phyloP scores from a whole-genome alignment of 441 rosid species.

The Aquilaria agallochum region DNA sequence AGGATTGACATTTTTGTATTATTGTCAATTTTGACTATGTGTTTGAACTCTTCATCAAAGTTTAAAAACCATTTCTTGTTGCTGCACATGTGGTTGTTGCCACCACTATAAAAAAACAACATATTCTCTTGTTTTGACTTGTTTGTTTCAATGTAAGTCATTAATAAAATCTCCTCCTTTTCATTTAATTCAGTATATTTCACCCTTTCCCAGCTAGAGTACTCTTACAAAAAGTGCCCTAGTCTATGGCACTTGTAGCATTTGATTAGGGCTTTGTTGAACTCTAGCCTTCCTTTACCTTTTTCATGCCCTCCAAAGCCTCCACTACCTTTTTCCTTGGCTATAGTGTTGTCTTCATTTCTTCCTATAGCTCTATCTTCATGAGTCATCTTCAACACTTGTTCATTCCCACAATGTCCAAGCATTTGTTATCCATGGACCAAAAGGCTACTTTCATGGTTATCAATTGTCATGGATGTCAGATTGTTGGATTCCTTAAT shows the following conservation, averaged over 20 bases:
- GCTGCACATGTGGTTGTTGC: too few relatives aligned
- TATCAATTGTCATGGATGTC: too few relatives aligned
- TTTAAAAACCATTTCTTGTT: too few relatives aligned
- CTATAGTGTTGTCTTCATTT: not conserved
- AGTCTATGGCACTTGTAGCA: slow-evolving; percentile 16
- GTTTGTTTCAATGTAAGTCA: too few relatives aligned
- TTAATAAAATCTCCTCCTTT: not conserved
- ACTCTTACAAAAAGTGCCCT: slow-evolving; percentile 11
- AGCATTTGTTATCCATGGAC: too few relatives aligned
- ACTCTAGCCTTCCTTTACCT: not conserved
- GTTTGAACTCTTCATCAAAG: not conserved
- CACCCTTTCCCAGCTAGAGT: not conserved
- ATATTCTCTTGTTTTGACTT: too few relatives aligned
- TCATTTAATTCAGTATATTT: not conserved
- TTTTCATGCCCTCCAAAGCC: slow-evolving; percentile 14
- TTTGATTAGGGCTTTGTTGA: slow-evolving; percentile 1
- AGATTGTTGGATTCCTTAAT: not conserved
- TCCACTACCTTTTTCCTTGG: slow-evolving; percentile 2
- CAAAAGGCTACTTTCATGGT: too few relatives aligned
- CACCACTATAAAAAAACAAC: too few relatives aligned
- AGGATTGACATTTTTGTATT: not conserved
- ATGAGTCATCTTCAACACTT: too few relatives aligned
- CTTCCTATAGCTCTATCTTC: too few relatives aligned
- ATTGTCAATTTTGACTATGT: slow-evolving; percentile 14
- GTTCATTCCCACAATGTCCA: too few relatives aligned